These are phyloP conservation scores for Penicillium sp. DNA, from an alignment of 2,329 filamentous ascomycete genomes.

Conservation along the genomic window DNA sequence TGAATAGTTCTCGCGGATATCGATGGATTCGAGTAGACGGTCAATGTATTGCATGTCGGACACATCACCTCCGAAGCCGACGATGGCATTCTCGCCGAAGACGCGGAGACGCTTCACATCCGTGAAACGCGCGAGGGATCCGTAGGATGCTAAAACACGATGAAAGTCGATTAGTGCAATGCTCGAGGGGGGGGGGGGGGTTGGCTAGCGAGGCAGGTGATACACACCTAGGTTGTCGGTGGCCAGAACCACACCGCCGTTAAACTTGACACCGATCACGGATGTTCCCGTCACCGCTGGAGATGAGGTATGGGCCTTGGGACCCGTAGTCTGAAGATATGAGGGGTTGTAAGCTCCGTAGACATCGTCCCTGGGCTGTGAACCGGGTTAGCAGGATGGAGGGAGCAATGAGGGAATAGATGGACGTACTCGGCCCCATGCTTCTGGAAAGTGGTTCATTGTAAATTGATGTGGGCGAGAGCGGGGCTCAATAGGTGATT, in stretches of 20 bases:
- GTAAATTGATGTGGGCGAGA: constrained; percentile 25
- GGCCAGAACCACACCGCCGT: constrained; percentile 92
- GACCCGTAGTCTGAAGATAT: constrained; percentile 72
- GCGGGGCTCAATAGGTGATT: too few species aligned
- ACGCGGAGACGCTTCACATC: constrained; percentile 92
- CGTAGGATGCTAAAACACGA: constrained; percentile 77
- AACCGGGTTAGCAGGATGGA: constrained; percentile 39
- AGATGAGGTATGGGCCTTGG: constrained; percentile 85
- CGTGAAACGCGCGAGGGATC: constrained; percentile 93
- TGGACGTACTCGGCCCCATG: constrained; percentile 63
- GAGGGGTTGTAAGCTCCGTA: constrained; percentile 92
- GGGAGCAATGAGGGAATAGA: constrained; percentile 12
- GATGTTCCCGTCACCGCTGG: constrained; percentile 97
- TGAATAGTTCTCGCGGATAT: constrained; percentile 86
- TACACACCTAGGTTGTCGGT: constrained; percentile 88
- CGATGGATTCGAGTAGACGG: constrained; percentile 82
- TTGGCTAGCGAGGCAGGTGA: not conserved
- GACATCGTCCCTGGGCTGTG: constrained; percentile 91
- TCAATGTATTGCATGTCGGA: constrained; percentile 99
- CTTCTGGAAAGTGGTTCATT: constrained; percentile 70
- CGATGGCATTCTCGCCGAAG: constrained; percentile 80
- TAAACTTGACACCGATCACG: constrained; percentile 93
- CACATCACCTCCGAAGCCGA: constrained; percentile 96
- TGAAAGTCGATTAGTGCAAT: not conserved
- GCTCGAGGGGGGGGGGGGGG: not conserved